These are phyloP conservation scores for Capronia epimyces DNA, from an alignment of 2,329 filamentous ascomycete species.

Conservation along the genomic window DNA sequence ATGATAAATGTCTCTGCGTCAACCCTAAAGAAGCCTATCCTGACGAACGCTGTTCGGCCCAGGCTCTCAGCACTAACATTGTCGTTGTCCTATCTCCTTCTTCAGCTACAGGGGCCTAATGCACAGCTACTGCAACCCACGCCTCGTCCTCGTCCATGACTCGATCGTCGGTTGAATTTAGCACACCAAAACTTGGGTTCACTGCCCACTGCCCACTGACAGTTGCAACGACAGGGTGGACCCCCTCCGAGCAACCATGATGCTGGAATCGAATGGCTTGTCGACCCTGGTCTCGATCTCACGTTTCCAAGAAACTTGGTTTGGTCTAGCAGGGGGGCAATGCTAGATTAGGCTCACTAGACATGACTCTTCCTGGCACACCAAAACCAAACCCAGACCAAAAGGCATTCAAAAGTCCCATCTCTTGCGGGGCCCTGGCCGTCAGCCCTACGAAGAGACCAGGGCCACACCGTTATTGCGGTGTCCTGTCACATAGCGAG, in stretches of 20 bases:
- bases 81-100: no score
- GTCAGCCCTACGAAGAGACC: conserved; percentile 20
- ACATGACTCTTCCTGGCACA: no score
- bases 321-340: no score
- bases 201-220: conserved; percentile 18
- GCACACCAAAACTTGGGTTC: conserved; percentile 6
- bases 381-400: no score
- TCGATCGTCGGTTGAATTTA: conserved; percentile 17
- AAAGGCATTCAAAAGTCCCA: conserved; percentile 5
- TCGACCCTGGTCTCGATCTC: no score
- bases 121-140: no score
- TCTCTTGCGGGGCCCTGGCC: not conserved
- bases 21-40: conserved; percentile 1
- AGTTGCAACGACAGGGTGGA: conserved; percentile 12
- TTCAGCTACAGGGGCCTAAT: conserved; percentile 2
- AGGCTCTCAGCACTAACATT: conserved; percentile 13
- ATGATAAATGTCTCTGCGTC: no score
- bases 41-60: not conserved
- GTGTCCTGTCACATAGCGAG: not conserved
- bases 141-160: no score
- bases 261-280: no score
- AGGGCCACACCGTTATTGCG: conserved; percentile 2
- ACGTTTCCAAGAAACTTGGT: no score
- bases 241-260: no score
- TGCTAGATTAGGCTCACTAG: no score